Conservation (phyloP, 2,329 filamentous ascomycete species). For the Aspergillus pseudotamarii region DNA sequence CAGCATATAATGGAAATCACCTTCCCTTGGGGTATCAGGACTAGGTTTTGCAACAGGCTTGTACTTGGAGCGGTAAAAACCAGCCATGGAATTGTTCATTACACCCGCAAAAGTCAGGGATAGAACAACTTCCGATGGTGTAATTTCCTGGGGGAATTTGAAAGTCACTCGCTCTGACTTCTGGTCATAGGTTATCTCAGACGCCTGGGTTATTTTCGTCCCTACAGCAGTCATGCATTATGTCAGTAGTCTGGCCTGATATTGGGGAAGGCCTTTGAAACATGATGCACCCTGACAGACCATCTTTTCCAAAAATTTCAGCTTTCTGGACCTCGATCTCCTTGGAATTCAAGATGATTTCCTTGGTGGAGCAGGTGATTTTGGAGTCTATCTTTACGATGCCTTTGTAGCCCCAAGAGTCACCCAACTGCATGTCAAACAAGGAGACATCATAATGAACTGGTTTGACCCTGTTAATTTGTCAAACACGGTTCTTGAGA, state of each 20-base stretch:
- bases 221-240: constrained; percentile 20
- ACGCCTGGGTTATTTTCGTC: constrained; percentile 51
- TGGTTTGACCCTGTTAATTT: constrained; percentile 68
- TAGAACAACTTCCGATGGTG: constrained; percentile 68
- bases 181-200: constrained; percentile 75
- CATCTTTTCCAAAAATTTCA: constrained; percentile 37
- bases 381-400: constrained; percentile 77
- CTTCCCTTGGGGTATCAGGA: constrained; percentile 74
- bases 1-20: constrained; percentile 71
- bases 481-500: constrained; percentile 10
- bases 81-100: constrained; percentile 89
- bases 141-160: constrained; percentile 72
- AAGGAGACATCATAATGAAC: constrained; percentile 83
- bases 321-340: constrained; percentile 75
- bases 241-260: constrained; percentile 1
- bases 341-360: constrained; percentile 82
- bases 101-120: constrained; percentile 75
- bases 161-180: constrained; percentile 83
- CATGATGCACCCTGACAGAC: constrained; percentile 25
- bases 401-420: constrained; percentile 81
- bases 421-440: constrained; percentile 72
- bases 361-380: constrained; percentile 70
- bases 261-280: neutral
- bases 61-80: constrained; percentile 94
- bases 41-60: constrained; percentile 74